Evolutionary conservation across 805 yeast genomes (phyloP).

Genomic region (Saccharomycopsis microspora): DNA sequence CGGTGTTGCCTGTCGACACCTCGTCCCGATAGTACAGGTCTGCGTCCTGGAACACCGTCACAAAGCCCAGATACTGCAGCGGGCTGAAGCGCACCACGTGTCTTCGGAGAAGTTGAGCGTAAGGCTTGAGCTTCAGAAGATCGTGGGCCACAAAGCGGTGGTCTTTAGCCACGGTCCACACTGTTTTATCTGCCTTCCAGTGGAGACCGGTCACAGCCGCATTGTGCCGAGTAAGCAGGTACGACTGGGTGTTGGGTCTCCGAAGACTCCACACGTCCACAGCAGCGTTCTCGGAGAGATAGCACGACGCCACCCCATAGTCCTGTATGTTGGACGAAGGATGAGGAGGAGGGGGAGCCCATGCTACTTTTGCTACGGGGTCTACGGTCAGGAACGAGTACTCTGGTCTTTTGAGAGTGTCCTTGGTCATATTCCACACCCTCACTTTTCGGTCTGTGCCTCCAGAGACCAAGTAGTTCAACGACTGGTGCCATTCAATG

Average conservation of each 20-base stretch:
- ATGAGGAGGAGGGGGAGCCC: slow-evolving; percentile 40
- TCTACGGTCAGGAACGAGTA: slow-evolving; percentile 62
- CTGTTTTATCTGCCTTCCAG: slow-evolving; percentile 29
- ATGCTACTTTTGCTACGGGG: slow-evolving; percentile 66
- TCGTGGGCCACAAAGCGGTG: slow-evolving; percentile 27
- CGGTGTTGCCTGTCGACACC: too few species aligned
- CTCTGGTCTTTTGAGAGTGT: slow-evolving; percentile 43
- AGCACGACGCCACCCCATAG: slow-evolving; percentile 31
- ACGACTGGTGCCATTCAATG: slow-evolving; percentile 77
- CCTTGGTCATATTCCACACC: slow-evolving; percentile 53
- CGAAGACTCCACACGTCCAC: slow-evolving; percentile 43
- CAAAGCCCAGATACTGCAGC: slow-evolving; percentile 4
- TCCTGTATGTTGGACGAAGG: slow-evolving; percentile 29
- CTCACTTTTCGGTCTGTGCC: slow-evolving; percentile 83
- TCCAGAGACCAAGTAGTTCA: slow-evolving; percentile 77
- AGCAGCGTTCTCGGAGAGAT: slow-evolving; percentile 45
- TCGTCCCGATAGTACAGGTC: slow-evolving; percentile 4
- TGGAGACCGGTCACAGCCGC: slow-evolving; percentile 30
- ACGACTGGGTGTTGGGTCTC: slow-evolving; percentile 9
- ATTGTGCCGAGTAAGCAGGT: slow-evolving; percentile 8
- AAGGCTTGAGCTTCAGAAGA: slow-evolving; percentile 18
- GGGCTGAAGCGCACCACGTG: slow-evolving; percentile 9
- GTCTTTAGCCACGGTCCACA: slow-evolving; percentile 31
- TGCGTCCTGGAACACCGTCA: slow-evolving; percentile 7
- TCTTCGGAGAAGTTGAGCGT: slow-evolving; percentile 1